Conservation (phyloP, 805 yeast genomes). For the Saccharomycopsis malanga region DNA sequence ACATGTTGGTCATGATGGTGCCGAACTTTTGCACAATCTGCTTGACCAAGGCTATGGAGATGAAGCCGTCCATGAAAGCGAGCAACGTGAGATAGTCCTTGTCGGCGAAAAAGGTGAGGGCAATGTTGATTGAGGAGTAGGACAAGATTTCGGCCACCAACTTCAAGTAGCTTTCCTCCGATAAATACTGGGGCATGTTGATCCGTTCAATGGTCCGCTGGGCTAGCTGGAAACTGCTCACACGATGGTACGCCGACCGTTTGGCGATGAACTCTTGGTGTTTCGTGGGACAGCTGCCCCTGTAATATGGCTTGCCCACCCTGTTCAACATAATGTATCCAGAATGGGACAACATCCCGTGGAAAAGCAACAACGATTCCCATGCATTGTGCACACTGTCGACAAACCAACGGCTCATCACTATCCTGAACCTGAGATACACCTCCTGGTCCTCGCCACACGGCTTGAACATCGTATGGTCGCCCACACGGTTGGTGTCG, state of each 20-base stretch:
- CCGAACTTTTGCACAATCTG: background rate
- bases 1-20: background rate
- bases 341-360: conserved; percentile 8
- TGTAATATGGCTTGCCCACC: background rate
- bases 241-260: background rate
- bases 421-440: background rate
- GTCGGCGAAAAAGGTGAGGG: conserved; percentile 7
- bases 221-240: background rate
- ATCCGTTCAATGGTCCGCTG: conserved; percentile 2
- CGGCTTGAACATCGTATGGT: background rate
- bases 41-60: background rate
- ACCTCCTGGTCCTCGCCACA: conserved; percentile 6
- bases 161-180: background rate
- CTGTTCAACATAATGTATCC: conserved; percentile 5
- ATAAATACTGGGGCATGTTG: background rate
- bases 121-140: conserved; percentile 6
- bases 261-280: background rate
- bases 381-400: conserved; percentile 1
- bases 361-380: background rate
- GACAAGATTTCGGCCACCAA: background rate
- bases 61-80: conserved; percentile 3
- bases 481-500: background rate
- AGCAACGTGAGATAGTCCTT: conserved; percentile 4
- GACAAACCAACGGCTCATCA: conserved; percentile 7
- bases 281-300: background rate